phyloP scores from a whole-genome alignment of 129 eudicot genomes.

The Deinandra increscens region DNA sequence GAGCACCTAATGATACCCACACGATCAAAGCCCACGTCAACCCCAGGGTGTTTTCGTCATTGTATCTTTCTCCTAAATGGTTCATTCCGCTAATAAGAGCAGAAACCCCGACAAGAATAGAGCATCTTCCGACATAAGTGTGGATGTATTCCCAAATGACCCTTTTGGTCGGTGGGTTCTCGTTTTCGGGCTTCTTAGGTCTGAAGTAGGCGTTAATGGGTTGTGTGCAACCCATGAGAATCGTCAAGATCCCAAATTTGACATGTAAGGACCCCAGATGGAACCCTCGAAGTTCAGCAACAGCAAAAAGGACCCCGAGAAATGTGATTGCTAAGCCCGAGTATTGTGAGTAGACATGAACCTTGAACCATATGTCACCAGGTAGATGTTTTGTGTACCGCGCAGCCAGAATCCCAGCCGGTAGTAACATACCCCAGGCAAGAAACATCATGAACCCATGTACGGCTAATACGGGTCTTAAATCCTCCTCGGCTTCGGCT shows the following conservation, averaged over 20 bases:
- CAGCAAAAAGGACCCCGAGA: conserved; percentile 88
- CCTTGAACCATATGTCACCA: conserved; percentile 78
- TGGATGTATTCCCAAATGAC: conserved; percentile 83
- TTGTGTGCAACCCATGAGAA: conserved; percentile 63
- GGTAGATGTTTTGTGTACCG: conserved; percentile 79
- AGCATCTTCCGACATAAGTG: conserved; percentile 61
- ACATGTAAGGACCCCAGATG: conserved; percentile 64
- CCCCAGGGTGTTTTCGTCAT: conserved; percentile 68
- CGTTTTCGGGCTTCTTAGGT: conserved; percentile 68
- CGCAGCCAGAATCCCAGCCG: conserved; percentile 84
- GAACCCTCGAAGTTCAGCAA: conserved; percentile 91
- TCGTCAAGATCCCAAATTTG: conserved; percentile 69
- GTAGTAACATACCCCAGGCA: conserved; percentile 93
- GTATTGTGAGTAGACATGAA: conserved; percentile 88
- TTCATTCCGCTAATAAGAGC: conserved; percentile 89
- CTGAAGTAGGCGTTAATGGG: conserved; percentile 80
- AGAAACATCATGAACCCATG: conserved; percentile 99
- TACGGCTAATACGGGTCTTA: conserved; percentile 84
- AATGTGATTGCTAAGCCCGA: conserved; percentile 80
- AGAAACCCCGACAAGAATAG: conserved; percentile 57
- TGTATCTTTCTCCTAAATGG: conserved; percentile 85
- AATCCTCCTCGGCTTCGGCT: conserved; percentile 91
- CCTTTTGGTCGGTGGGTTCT: conserved; percentile 54
- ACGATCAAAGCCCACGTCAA: conserved; percentile 80
- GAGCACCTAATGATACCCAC: conserved; percentile 64